Evolutionary conservation across 2,329 filamentous ascomycete genomes (phyloP), one percentile per base, ranked within the genome.

Genomic region (Alternaria triticina): DNA sequence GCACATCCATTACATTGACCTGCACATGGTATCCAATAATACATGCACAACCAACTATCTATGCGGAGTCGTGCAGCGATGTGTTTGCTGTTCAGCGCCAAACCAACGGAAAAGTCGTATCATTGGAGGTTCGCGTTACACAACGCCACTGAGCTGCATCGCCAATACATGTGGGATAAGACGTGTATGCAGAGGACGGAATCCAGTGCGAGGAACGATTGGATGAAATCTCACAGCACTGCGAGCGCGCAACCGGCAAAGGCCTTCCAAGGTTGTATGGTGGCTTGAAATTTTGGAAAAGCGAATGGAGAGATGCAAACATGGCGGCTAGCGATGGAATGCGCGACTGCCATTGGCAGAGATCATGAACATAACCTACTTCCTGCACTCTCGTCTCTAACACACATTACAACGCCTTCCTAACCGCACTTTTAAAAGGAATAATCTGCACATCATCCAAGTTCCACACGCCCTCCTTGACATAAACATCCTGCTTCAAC

Each of bases 391-490:
- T 4, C 30, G 1, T 1, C 7, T 3, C 15, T 8, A 40, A 1
- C 36, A 7, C 17, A 23, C n/a, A 25, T 60, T 77, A 82, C 70
- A 83, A 68, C 4, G 79, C 67, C 74, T 81, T 80, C 70, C 83
- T 79, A 52, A 85, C 60, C 36, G 83, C 83, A 60, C 79, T 81
- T 77, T 82, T 84, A 64, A 85, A 84, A 1, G 83, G 83, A 61
- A 82, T 82, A 52, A 84, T 82, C 72, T 84, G 81, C 50, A 83
- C 79, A 76, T 84, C 84, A 10, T 78, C 76, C 73, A 75, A 68
- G 83, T 97, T 92, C 94, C 94, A 97, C 9, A 96, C 93, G 0
- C 89, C 92, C 46, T 80, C 84, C 64, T 82, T 85, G 10, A 85
- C 83, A 81, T 97, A 97, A 10, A 94, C 83, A 81, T 97, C 94